Percentiles rank a stretch among this genome's conserved stretches.
phyloP scores from a whole-genome alignment of 768 basidiomycete species.

The Gymnopilus junonius region DNA sequence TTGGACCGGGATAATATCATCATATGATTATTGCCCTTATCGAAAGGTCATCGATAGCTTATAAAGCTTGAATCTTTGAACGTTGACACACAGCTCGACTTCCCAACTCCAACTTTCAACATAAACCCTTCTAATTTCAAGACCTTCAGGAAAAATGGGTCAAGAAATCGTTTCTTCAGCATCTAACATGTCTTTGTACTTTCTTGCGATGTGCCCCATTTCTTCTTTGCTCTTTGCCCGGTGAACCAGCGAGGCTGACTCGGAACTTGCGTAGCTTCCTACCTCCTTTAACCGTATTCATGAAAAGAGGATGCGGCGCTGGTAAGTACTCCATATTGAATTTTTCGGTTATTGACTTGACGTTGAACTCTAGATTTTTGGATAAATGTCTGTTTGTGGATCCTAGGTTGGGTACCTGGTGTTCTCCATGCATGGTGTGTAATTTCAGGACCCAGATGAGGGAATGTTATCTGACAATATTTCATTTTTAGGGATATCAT shows the following conservation, averaged over 20 bases:
- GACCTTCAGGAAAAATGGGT: neutral
- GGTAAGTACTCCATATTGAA: conserved; percentile 17
- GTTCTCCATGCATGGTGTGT: conserved; percentile 53
- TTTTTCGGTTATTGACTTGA: neutral
- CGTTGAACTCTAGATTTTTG: too few species aligned
- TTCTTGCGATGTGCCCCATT: conserved; percentile 28
- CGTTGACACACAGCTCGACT: too few species aligned
- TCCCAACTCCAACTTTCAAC: too few species aligned
- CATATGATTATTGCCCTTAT: too few species aligned
- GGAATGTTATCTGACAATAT: neutral
- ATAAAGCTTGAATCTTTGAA: too few species aligned
- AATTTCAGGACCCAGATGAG: too few species aligned
- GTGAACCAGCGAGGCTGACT: neutral
- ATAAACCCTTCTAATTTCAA: too few species aligned
- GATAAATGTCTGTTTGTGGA: conserved; percentile 31
- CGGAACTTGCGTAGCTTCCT: conserved; percentile 23
- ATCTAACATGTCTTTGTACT: conserved; percentile 26
- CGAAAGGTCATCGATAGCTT: too few species aligned
- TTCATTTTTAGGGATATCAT: conserved; percentile 26
- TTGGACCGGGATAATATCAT: too few species aligned
- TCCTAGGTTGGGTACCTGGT: conserved; percentile 57
- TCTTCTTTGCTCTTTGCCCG: neutral
- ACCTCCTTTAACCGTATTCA: conserved; percentile 30
- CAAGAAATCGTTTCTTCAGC: conserved; percentile 21
- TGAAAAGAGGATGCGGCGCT: conserved; percentile 29